phyloP scores from a whole-genome alignment of 208 protist genomes.

The Leishmania guyanensis region DNA sequence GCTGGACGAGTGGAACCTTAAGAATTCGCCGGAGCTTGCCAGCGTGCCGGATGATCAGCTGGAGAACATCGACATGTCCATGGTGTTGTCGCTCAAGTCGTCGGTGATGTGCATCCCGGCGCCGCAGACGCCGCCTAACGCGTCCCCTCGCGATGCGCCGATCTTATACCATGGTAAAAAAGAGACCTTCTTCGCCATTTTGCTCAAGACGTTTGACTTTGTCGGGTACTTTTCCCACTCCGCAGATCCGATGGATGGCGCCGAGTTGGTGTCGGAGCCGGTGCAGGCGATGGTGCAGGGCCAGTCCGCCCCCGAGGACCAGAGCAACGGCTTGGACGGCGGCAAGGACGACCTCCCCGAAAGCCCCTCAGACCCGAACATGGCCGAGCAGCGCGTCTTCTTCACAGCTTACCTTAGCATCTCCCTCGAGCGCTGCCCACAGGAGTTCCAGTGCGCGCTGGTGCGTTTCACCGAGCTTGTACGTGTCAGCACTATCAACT shows the following conservation, averaged over 20 bases:
- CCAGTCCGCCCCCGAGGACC: slow-evolving; percentile 11
- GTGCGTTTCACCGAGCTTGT: slow-evolving; percentile 77
- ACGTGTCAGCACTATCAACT: slow-evolving; percentile 63
- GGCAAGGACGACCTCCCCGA: slow-evolving; percentile 10
- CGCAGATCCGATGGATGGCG: slow-evolving; percentile 27
- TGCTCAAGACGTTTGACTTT: slow-evolving; percentile 90
- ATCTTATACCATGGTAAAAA: slow-evolving; percentile 63
- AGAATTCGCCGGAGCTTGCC: slow-evolving; percentile 29
- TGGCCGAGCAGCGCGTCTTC: slow-evolving; percentile 20
- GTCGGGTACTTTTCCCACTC: slow-evolving; percentile 90
- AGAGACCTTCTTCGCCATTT: slow-evolving; percentile 79
- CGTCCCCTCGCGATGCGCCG: slow-evolving; percentile 24
- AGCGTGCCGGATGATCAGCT: slow-evolving; percentile 45
- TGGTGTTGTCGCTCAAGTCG: slow-evolving; percentile 51
- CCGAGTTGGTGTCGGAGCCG: slow-evolving; percentile 16
- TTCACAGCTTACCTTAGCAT: slow-evolving; percentile 60
- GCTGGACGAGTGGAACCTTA: slow-evolving; percentile 83
- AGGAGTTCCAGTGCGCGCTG: slow-evolving; percentile 69
- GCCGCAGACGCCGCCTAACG: slow-evolving; percentile 27
- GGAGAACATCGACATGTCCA: slow-evolving; percentile 57
- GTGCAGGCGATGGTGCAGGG: slow-evolving; percentile 17
- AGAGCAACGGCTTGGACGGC: slow-evolving; percentile 11
- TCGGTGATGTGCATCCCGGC: slow-evolving; percentile 31
- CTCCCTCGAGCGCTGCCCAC: slow-evolving; percentile 53
- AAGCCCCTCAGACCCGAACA: slow-evolving; percentile 11